Evolutionary conservation across 2,329 filamentous ascomycete genomes (phyloP).

Genomic region (Dactylellina haptotyla): DNA sequence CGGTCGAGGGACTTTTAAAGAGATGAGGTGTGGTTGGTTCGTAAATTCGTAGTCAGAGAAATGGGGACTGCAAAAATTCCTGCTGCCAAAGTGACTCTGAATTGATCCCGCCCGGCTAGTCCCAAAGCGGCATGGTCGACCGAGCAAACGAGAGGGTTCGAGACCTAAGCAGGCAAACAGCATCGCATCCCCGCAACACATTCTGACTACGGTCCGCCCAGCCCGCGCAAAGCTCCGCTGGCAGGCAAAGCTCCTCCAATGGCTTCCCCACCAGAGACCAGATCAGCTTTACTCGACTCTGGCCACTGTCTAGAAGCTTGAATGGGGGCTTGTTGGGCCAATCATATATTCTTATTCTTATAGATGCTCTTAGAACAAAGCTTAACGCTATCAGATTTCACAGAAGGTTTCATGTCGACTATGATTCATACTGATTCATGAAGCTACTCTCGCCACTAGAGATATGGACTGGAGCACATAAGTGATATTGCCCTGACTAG

Average conservation of each 20-base stretch:
- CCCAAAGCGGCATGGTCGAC: not conserved
- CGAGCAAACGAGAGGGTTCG: constrained; percentile 40
- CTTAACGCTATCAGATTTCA: not conserved
- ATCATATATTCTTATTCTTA: not conserved
- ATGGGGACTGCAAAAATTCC: constrained; percentile 29
- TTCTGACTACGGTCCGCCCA: not conserved
- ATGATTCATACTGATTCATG: constrained; percentile 15
- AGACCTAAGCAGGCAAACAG: constrained; percentile 41
- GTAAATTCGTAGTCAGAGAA: constrained; percentile 36
- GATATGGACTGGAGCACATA: not conserved
- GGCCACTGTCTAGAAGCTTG: not conserved
- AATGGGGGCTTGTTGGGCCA: not conserved
- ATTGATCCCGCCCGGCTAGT: constrained; percentile 14
- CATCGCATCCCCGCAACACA: constrained; percentile 8
- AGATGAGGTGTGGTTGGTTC: constrained; percentile 35
- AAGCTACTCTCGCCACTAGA: not conserved
- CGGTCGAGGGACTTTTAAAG: constrained; percentile 22
- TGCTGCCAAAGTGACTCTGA: constrained; percentile 39
- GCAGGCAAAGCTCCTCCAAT: not conserved
- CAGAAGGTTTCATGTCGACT: not conserved
- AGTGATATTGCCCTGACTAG: too few relatives aligned
- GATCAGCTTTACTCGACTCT: too few relatives aligned
- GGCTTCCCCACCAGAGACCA: not conserved
- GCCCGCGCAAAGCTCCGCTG: constrained; percentile 5
- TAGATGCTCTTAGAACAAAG: too few relatives aligned